These are phyloP conservation scores for Pseudocercospora fuligena DNA, from an alignment of 2,329 filamentous ascomycete genomes.

Conservation along the genomic window DNA sequence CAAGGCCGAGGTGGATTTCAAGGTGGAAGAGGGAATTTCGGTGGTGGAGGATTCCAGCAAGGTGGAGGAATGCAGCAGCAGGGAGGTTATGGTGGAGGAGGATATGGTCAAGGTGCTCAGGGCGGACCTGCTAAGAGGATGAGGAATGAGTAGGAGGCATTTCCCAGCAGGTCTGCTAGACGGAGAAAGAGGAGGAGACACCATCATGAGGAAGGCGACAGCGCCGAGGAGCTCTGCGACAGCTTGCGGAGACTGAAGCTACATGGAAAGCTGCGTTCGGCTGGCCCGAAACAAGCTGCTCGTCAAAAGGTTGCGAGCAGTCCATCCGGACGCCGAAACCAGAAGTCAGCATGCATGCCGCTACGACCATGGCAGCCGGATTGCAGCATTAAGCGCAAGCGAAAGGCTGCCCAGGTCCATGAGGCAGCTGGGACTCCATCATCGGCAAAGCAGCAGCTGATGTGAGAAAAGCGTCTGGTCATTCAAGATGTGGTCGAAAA, in stretches of 20 bases:
- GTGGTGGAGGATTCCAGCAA: slow-evolving; percentile 52
- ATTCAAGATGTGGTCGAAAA: neutral
- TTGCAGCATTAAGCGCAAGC: neutral
- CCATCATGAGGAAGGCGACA: neutral
- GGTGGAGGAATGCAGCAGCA: slow-evolving; percentile 44
- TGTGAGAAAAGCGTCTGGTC: neutral
- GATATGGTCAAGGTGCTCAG: slow-evolving; percentile 6
- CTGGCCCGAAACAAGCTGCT: neutral
- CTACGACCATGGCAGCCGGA: neutral
- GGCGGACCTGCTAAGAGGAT: slow-evolving; percentile 15
- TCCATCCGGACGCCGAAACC: neutral
- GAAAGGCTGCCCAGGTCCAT: neutral
- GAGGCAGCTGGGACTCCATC: neutral
- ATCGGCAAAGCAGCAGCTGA: neutral
- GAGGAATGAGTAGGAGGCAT: slow-evolving; percentile 14
- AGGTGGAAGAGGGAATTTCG: slow-evolving; percentile 10
- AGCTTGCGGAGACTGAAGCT: neutral
- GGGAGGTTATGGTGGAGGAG: slow-evolving; percentile 34
- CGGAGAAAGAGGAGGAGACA: neutral
- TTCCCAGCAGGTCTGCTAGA: neutral
- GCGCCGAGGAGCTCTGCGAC: neutral
- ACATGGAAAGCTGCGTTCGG: neutral
- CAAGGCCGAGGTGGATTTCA: slow-evolving; percentile 28
- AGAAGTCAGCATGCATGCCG: neutral
- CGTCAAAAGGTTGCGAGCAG: too few relatives aligned